Base-by-base conservation (phyloP, 805 yeast species). In the Kuraishia cidri region DNA sequence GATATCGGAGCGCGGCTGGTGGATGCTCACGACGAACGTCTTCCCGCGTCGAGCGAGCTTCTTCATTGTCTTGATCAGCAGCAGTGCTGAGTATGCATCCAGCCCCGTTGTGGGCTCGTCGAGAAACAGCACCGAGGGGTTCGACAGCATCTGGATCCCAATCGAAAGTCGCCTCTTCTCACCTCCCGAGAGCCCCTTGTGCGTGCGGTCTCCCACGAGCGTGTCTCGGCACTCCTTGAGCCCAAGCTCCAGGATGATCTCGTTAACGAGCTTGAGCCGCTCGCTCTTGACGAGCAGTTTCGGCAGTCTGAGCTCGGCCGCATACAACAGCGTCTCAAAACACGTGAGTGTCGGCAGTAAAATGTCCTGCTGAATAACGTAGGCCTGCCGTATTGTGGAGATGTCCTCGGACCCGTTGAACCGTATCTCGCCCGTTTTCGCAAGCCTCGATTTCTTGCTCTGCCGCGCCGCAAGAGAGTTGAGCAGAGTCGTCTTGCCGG, bases 61-160 rank as follows among this genome's bases (percentile, higher is more conserved):
- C 41, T 74, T 70, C 34, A 86, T 63, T 0, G 84, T 72, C 29
- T 66, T 59, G 11, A 85, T 69, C 23, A 85, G 60, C 35, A 75
- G 57, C 41, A 65, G 70, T 0, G 95, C 88, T 9, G 87, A 76
- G 39, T 74, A 75, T 4, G 94, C 77, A 52, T 85, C 95, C 22
- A 85, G 56, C 1, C 95, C 94, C 0, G 95, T 84, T 1, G 95
- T 85, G 5, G 95, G 94, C 45, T 85, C 95, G 51, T 85, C 95
- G 27, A 85, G 54, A 45, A 84, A 84, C 38, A 86, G 54, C 2
- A 85, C 59, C 0, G 87, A 73, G 0, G 95, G 95, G 41, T 76
- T 80, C 5, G 82, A 71, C 30, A 85, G 61, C 47, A 85, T 58
- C 50, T 85, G 94, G 12, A 84, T 71, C 0, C 85, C 95, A 24